A percentile compares a stretch with the other conserved stretches of the same genome.
Conservation (phyloP, 83 land plant genomes). For the Picea mariana region DNA sequence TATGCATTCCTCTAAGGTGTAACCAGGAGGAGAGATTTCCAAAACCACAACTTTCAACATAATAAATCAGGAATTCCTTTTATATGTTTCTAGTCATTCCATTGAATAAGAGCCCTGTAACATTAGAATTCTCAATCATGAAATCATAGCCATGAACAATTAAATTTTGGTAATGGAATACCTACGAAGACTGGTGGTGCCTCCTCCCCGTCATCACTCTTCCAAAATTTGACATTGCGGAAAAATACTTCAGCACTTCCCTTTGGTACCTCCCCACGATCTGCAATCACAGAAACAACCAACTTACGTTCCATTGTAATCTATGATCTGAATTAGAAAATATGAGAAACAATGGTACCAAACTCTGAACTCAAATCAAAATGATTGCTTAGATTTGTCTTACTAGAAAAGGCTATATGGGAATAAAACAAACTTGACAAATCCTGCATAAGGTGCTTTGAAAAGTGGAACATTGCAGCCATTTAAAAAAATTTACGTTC, state of each 20-base stretch:
- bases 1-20: no score
- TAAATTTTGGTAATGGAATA: slow-evolving; percentile 31
- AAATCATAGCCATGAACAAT: not conserved
- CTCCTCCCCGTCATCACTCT: slow-evolving; percentile 90
- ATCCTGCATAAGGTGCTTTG: not conserved
- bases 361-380: not conserved
- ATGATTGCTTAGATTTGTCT: not conserved
- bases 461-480: not conserved
- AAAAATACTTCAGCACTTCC: slow-evolving; percentile 98
- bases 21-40: no score
- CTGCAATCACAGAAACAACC: slow-evolving; percentile 40
- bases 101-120: no score
- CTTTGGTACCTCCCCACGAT: slow-evolving; percentile 91
- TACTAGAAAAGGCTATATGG: not conserved
- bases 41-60: no score
- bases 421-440: not conserved
- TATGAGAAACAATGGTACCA: not conserved
- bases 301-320: no score
- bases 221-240: slow-evolving; percentile 98
- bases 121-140: not conserved
- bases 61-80: no score
- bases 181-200: slow-evolving; percentile 99
- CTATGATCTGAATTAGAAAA: not conserved
- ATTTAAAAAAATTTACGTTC: not conserved
- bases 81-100: no score